Conservation (phyloP, 108 stramenopile species). For the Nitzschia inconspicua region DNA sequence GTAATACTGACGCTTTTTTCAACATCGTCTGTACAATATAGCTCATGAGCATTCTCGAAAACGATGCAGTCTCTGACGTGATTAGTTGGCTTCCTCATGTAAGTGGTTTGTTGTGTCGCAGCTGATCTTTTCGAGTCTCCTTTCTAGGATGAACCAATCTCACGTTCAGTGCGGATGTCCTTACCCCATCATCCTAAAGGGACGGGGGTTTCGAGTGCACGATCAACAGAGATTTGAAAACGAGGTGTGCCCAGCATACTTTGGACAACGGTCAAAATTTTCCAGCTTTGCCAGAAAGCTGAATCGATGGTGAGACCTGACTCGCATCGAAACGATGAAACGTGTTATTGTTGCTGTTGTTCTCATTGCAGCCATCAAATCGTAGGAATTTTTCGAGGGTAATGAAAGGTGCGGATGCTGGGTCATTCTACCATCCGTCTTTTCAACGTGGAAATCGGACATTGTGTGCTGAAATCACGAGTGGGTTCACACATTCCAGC, state of each 20-base stretch:
- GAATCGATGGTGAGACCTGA: constrained; percentile 47
- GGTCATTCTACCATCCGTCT: background rate
- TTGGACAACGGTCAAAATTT: constrained; percentile 46
- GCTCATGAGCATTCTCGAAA: constrained; percentile 39
- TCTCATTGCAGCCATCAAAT: background rate
- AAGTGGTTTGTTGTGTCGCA: constrained; percentile 25
- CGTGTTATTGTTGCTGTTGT: background rate
- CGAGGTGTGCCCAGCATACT: background rate
- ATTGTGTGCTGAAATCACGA: constrained; percentile 6
- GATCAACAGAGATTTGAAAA: background rate
- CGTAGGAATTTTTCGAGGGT: background rate
- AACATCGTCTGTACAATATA: background rate
- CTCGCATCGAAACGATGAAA: constrained; percentile 15
- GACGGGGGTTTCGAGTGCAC: constrained; percentile 25
- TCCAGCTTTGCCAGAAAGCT: constrained; percentile 71
- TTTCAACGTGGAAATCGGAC: background rate
- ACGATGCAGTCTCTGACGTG: constrained; percentile 30
- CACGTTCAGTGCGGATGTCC: background rate
- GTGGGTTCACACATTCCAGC: background rate
- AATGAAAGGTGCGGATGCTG: background rate
- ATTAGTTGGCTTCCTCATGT: constrained; percentile 55
- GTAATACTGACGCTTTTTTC: background rate
- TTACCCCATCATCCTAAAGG: constrained; percentile 19
- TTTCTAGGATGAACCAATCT: background rate
- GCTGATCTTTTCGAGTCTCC: background rate